Evolutionary conservation across 495 filamentous ascomycete species (phyloP).

Genomic region (Tirmania nivea): DNA sequence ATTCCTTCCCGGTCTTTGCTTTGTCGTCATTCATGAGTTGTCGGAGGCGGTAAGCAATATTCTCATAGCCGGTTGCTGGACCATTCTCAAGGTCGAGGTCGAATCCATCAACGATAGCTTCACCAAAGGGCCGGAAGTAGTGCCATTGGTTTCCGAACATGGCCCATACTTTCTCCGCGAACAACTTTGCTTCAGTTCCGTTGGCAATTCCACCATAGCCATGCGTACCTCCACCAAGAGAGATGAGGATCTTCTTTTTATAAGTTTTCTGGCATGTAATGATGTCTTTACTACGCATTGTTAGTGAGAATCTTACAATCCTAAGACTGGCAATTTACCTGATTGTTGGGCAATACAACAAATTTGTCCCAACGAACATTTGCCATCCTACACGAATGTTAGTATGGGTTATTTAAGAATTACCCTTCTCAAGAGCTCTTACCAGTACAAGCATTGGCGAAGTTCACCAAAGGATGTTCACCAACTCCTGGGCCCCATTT

Average conservation of each 20-base stretch:
- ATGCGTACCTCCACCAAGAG: conserved; percentile 33
- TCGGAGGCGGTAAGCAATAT: conserved; percentile 1
- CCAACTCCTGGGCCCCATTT: not conserved
- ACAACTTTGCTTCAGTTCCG: conserved; percentile 24
- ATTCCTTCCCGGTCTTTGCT: conserved; percentile 6
- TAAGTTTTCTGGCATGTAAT: conserved; percentile 24
- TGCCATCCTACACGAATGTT: not conserved
- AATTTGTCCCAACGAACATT: conserved; percentile 23
- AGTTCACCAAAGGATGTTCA: not conserved
- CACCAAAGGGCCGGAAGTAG: conserved; percentile 28
- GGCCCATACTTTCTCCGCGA: conserved; percentile 33
- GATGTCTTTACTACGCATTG: conserved; percentile 25
- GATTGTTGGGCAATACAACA: conserved; percentile 37
- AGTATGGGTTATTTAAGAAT: no score
- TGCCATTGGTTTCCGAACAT: conserved; percentile 26
- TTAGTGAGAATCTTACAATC: conserved; percentile 7
- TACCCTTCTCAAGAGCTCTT: no score
- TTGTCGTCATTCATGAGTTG: conserved; percentile 2
- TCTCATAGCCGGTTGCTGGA: conserved; percentile 1
- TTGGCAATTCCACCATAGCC: conserved; percentile 38
- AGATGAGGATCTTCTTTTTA: conserved; percentile 42
- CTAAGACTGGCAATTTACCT: conserved; percentile 18
- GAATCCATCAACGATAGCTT: conserved; percentile 34
- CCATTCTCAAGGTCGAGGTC: conserved; percentile 32
- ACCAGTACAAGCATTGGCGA: not conserved